Conservation (phyloP, 768 basidiomycete species). For the Lactifluus volemus region DNA sequence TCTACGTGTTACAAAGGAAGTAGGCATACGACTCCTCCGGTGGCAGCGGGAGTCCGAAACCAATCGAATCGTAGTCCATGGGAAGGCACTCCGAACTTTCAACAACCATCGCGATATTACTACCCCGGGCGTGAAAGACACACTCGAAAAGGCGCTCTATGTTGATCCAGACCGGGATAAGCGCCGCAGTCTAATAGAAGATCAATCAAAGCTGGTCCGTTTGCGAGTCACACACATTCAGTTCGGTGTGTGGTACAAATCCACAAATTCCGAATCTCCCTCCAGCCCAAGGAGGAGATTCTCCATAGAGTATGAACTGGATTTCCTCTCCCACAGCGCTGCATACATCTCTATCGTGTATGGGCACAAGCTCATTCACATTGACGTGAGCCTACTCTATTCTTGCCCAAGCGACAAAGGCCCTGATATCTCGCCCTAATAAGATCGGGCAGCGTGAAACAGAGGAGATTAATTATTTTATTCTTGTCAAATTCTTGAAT, state of each 20-base stretch:
- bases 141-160: slow-evolving; percentile 28
- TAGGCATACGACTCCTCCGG: slow-evolving; percentile 40
- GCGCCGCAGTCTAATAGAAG: slow-evolving; percentile 17
- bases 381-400: slow-evolving; percentile 38
- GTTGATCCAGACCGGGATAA: slow-evolving; percentile 27
- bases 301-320: slow-evolving; percentile 61
- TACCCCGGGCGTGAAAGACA: slow-evolving; percentile 3
- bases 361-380: slow-evolving; percentile 55
- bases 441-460: slow-evolving; percentile 14
- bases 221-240: slow-evolving; percentile 56
- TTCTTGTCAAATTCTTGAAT: slow-evolving; percentile 13
- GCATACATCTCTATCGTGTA: slow-evolving; percentile 58
- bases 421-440: background rate
- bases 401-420: background rate
- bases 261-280: slow-evolving; percentile 5
- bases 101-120: slow-evolving; percentile 2
- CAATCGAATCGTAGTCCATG: slow-evolving; percentile 20
- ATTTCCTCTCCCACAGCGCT: slow-evolving; percentile 36
- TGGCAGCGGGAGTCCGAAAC: slow-evolving; percentile 31
- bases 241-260: slow-evolving; percentile 51
- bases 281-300: slow-evolving; percentile 31
- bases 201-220: slow-evolving; percentile 32
- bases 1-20: slow-evolving; percentile 24
- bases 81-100: slow-evolving; percentile 18
- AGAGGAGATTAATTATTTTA: background rate